Conservation (phyloP, 768 basidiomycete species). For the Boletus vermiculosoides region DNA sequence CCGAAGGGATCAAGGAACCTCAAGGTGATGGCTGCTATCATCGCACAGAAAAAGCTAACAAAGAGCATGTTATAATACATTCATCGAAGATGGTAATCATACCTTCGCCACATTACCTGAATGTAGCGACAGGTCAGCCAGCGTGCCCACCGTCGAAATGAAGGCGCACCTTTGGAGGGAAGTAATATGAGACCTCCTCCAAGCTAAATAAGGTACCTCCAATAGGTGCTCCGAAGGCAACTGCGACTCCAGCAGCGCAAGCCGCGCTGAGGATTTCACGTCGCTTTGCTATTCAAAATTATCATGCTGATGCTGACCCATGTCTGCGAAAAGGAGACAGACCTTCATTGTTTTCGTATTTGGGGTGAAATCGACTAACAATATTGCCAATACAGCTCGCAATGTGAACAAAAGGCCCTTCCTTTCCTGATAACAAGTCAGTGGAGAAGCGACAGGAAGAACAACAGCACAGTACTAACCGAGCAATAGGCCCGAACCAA, state of each 20-base stretch:
- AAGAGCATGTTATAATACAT: constrained; percentile 10
- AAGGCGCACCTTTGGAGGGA: constrained; percentile 77
- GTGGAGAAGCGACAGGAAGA: background rate
- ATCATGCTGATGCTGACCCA: background rate
- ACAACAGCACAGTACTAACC: constrained; percentile 40
- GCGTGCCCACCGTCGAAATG: background rate
- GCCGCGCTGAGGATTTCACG: constrained; percentile 95
- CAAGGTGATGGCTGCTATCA: constrained; percentile 94
- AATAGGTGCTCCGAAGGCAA: constrained; percentile 96
- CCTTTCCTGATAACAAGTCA: constrained; percentile 46
- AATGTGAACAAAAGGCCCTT: constrained; percentile 87
- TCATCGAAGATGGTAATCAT: constrained; percentile 12
- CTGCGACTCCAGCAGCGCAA: constrained; percentile 95
- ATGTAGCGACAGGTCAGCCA: constrained; percentile 2
- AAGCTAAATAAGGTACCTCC: constrained; percentile 90
- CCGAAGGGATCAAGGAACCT: constrained; percentile 94
- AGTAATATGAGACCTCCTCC: constrained; percentile 96
- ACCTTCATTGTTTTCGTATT: constrained; percentile 98
- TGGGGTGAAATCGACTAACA: constrained; percentile 75
- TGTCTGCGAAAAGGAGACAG: constrained; percentile 13
- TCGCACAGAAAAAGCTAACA: constrained; percentile 93
- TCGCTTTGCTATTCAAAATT: constrained; percentile 63
- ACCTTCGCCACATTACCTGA: constrained; percentile 94
- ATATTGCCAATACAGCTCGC: constrained; percentile 93
- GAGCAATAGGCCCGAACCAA: constrained; percentile 88